Evolutionary conservation across 192 early-diverging fungal genomes (phyloP).

Genomic region (Entophlyctis luteolus): DNA sequence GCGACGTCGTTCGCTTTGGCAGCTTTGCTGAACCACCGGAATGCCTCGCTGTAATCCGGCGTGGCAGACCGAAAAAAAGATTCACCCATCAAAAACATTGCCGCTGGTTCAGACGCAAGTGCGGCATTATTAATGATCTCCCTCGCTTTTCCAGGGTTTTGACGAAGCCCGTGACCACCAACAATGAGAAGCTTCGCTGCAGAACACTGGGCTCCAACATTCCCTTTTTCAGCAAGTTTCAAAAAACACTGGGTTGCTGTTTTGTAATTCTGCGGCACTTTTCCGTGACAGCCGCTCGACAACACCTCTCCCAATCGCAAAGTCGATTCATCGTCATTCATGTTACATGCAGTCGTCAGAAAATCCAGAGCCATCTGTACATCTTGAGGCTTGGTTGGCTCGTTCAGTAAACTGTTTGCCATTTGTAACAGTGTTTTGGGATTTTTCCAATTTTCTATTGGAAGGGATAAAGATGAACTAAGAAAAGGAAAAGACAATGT

Average conservation of each 20-base stretch:
- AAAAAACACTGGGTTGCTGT: background rate
- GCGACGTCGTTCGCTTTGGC: background rate
- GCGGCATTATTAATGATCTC: background rate
- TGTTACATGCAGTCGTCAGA: background rate
- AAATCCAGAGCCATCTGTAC: background rate
- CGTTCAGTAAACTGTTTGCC: background rate
- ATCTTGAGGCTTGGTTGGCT: background rate
- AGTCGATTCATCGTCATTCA: background rate
- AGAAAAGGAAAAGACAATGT: too few species aligned
- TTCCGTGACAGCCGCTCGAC: background rate
- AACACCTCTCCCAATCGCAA: background rate
- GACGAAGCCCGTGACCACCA: background rate
- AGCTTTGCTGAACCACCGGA: background rate
- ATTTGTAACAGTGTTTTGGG: background rate
- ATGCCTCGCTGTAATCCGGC: background rate
- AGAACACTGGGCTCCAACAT: background rate
- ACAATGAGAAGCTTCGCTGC: background rate
- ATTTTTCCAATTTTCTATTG: background rate
- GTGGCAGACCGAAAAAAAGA: background rate
- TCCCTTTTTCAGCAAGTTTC: background rate
- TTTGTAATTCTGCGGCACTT: background rate
- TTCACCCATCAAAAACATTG: background rate
- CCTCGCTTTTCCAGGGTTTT: background rate
- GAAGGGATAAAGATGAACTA: too few species aligned
- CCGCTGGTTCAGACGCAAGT: background rate